Percentiles rank a stretch among this genome's conserved stretches.
phyloP scores from a whole-genome alignment of 2,329 filamentous ascomycete species.

The Raffaelea ambrosiae region DNA sequence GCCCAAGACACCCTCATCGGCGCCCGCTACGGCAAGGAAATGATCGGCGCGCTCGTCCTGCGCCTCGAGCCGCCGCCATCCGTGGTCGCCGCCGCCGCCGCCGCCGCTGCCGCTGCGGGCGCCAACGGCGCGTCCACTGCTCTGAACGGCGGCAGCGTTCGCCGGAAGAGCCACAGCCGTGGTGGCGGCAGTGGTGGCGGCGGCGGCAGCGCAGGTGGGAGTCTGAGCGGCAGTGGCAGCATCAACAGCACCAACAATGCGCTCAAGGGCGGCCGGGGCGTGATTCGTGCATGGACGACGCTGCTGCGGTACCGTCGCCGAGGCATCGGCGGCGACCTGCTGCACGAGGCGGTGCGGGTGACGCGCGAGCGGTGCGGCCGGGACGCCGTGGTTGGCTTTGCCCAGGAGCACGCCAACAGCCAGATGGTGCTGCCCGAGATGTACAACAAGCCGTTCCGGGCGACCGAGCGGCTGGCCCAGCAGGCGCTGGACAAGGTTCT shows the following conservation, averaged over 20 bases:
- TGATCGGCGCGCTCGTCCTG: constrained; percentile 65
- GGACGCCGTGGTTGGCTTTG: constrained; percentile 62
- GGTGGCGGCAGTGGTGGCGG: constrained; percentile 10
- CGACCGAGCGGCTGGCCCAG: constrained; percentile 49
- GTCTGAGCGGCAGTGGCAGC: constrained; percentile 14
- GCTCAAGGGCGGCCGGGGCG: constrained; percentile 52
- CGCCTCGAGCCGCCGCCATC: constrained; percentile 43
- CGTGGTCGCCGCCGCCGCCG: background rate
- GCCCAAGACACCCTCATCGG: constrained; percentile 53
- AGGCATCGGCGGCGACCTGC: constrained; percentile 63
- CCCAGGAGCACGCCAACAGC: constrained; percentile 69
- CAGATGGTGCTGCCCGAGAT: constrained; percentile 50
- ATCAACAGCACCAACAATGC: constrained; percentile 28
- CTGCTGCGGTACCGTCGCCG: constrained; percentile 57
- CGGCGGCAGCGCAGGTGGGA: too few relatives aligned
- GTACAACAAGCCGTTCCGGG: constrained; percentile 54
- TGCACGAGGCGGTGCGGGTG: constrained; percentile 63
- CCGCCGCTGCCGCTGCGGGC: background rate
- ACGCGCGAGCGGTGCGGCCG: constrained; percentile 61
- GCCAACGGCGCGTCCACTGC: too few relatives aligned
- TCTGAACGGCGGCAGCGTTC: background rate
- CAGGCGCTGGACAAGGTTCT: constrained; percentile 43
- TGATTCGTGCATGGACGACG: constrained; percentile 80
- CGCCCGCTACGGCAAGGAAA: constrained; percentile 56
- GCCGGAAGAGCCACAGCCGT: constrained; percentile 2